Evolutionary conservation across 306 rosid species (phyloP).

Genomic region (Betula pendula): DNA sequence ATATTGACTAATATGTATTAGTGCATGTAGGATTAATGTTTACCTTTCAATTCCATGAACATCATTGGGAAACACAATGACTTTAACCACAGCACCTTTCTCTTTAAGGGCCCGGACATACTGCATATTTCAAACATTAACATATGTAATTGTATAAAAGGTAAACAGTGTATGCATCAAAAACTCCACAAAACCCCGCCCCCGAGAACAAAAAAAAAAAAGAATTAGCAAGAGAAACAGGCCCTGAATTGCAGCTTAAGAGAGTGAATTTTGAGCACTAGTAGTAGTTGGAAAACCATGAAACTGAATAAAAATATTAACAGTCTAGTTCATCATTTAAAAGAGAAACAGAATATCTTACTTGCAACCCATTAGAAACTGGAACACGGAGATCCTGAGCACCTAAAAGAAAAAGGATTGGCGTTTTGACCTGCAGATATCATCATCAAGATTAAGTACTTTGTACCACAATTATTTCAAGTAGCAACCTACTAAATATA

Average conservation of each 20-base stretch:
- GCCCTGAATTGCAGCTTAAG: background rate
- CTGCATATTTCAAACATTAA: conserved; percentile 46
- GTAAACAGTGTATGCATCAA: background rate
- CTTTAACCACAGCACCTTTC: conserved; percentile 70
- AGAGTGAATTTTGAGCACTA: background rate
- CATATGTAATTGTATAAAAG: background rate
- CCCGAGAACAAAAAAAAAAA: background rate
- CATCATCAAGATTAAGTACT: conserved; percentile 11
- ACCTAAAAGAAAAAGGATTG: conserved; percentile 77
- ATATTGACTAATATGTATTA: background rate
- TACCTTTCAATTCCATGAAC: conserved; percentile 78
- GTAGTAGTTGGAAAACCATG: background rate
- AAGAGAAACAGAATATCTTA: conserved; percentile 36
- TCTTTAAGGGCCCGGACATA: conserved; percentile 81
- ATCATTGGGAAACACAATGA: conserved; percentile 77
- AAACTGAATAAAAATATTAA: background rate
- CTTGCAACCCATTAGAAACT: conserved; percentile 62
- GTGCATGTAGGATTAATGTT: conserved; percentile 15
- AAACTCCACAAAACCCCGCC: background rate
- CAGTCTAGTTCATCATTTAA: background rate
- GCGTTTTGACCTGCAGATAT: conserved; percentile 70
- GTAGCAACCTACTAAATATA: conserved; percentile 2
- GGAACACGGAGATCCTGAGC: conserved; percentile 81
- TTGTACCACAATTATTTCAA: conserved; percentile 17
- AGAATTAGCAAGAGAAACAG: background rate